Conservation (phyloP, 306 rosid species). For the Arachis hypogaea region DNA sequence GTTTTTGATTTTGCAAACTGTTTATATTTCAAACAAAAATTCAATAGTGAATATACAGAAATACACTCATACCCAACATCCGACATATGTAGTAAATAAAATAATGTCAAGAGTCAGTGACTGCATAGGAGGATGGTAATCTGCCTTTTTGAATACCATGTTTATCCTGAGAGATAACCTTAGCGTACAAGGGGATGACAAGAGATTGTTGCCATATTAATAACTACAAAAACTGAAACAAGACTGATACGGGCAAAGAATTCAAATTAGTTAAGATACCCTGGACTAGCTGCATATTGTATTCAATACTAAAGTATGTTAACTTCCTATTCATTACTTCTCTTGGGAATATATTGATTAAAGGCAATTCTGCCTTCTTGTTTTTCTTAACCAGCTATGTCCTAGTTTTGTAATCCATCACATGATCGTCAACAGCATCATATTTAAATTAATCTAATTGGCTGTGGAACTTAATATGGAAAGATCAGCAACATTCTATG, state of each 20-base stretch:
- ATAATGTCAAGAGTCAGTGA: neutral
- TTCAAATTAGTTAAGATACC: neutral
- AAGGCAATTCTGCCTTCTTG: neutral
- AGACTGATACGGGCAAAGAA: neutral
- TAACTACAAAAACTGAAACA: neutral
- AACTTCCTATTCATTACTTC: conserved; percentile 8
- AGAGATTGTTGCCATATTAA: conserved; percentile 1
- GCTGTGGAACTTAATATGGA: conserved; percentile 14
- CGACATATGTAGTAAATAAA: conserved; percentile 28
- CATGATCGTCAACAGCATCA: neutral
- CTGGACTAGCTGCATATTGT: conserved; percentile 1
- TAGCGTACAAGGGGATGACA: neutral
- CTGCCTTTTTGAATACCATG: conserved; percentile 5
- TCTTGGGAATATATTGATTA: neutral
- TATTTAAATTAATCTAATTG: neutral
- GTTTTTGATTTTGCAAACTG: conserved; percentile 22
- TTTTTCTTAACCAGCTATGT: neutral
- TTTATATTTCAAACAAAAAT: conserved; percentile 28
- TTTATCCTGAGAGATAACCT: neutral
- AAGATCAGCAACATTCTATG: conserved; percentile 4
- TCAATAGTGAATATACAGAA: conserved; percentile 10
- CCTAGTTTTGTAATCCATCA: neutral
- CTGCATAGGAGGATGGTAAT: conserved; percentile 9
- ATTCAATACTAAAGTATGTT: conserved; percentile 17
- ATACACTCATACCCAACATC: conserved; percentile 12